These are phyloP conservation scores for Achaetomiella virescens DNA, from an alignment of 495 filamentous ascomycete species.

Conservation along the genomic window DNA sequence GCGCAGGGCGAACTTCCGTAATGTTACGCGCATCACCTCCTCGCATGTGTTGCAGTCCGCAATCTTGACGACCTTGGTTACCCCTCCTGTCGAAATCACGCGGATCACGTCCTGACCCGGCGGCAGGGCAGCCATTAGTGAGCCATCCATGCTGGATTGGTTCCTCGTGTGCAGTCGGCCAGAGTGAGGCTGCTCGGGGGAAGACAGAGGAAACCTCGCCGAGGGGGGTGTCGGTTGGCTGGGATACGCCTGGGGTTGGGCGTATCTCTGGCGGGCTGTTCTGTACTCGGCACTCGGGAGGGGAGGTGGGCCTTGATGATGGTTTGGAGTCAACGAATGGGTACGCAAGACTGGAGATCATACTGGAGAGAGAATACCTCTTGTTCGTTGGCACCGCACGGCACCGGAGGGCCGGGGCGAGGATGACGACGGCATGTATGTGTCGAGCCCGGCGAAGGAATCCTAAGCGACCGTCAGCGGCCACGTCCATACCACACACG, in stretches of 20 bases:
- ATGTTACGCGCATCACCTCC: conserved; percentile 77
- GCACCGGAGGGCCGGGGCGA: conserved; percentile 56
- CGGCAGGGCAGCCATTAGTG: conserved; percentile 74
- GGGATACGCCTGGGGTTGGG: conserved; percentile 35
- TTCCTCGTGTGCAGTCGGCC: conserved; percentile 53
- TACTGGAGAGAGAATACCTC: conserved; percentile 74
- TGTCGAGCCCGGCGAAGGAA: conserved; percentile 66
- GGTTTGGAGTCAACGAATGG: conserved; percentile 46
- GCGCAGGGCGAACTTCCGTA: conserved; percentile 72
- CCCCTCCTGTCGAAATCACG: conserved; percentile 85
- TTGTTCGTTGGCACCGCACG: conserved; percentile 53
- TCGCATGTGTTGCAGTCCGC: conserved; percentile 84
- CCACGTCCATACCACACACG: conserved; percentile 20
- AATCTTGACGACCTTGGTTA: conserved; percentile 85
- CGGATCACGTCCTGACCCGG: conserved; percentile 75
- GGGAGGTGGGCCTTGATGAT: conserved; percentile 65
- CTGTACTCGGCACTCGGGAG: conserved; percentile 53
- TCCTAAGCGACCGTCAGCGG: conserved; percentile 28
- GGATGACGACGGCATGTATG: conserved; percentile 58
- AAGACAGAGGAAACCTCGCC: conserved; percentile 34
- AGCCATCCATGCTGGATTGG: conserved; percentile 69
- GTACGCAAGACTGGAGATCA: conserved; percentile 34
- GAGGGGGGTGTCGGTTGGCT: conserved; percentile 26
- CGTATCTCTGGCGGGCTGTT: conserved; percentile 34
- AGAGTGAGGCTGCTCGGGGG: conserved; percentile 32